Evolutionary conservation across 2,329 filamentous ascomycete genomes (phyloP).

Genomic region (Dothistroma pini): DNA sequence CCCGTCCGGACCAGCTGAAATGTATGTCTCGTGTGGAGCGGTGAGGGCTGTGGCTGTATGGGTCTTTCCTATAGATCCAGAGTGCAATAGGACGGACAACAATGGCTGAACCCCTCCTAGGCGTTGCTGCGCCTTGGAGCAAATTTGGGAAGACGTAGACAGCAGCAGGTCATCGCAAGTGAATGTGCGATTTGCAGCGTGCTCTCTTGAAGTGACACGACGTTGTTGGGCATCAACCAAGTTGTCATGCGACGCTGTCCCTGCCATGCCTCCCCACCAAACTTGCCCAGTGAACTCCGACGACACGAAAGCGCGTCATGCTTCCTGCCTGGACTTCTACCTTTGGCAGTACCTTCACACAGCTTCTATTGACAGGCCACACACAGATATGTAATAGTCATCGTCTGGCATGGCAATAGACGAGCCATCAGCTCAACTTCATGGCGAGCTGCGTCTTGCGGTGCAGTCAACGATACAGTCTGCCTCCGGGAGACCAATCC

Average conservation of each 20-base stretch:
- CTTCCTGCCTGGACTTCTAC: background rate
- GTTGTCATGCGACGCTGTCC: background rate
- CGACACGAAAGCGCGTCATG: background rate
- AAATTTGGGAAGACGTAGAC: slow-evolving; percentile 6
- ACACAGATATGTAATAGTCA: slow-evolving; percentile 7
- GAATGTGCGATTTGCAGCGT: background rate
- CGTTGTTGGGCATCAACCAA: slow-evolving; percentile 1
- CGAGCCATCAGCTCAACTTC: slow-evolving; percentile 38
- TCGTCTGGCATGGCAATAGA: slow-evolving; percentile 23
- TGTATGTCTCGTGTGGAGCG: background rate
- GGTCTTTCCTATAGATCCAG: background rate
- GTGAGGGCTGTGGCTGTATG: background rate
- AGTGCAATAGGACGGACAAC: background rate
- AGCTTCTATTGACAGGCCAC: background rate
- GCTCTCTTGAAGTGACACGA: background rate
- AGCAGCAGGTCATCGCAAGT: slow-evolving; percentile 16
- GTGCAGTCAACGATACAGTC: slow-evolving; percentile 39
- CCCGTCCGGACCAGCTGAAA: background rate
- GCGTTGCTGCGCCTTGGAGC: background rate
- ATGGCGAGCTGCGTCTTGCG: slow-evolving; percentile 41
- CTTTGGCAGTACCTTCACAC: background rate
- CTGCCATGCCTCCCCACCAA: too few species aligned
- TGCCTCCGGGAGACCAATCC: slow-evolving; percentile 48
- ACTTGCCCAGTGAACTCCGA: too few species aligned
- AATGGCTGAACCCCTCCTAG: background rate